Conservation (phyloP, 257 asterid genomes). For the Pogostemon cablin region DNA sequence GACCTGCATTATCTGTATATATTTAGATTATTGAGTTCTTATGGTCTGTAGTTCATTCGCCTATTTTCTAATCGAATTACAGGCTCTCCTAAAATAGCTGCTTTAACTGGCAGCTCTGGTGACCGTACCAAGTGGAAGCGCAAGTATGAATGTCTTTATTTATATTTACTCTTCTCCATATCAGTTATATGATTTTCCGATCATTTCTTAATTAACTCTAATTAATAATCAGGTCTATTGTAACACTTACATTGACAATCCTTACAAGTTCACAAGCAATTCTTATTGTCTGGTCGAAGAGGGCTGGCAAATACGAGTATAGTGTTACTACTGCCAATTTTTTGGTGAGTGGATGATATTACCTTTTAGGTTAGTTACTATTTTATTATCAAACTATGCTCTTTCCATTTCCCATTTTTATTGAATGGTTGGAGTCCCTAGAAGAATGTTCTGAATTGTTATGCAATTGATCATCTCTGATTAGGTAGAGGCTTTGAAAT, state of each 20-base stretch:
- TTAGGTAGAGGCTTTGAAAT: slow-evolving; percentile 96
- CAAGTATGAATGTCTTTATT: slow-evolving; percentile 55
- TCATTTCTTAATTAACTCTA: slow-evolving; percentile 17
- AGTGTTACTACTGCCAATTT: slow-evolving; percentile 98
- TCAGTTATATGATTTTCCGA: slow-evolving; percentile 17
- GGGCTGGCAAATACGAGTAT: slow-evolving; percentile 98
- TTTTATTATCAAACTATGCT: slow-evolving; percentile 21
- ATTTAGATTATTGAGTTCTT: slow-evolving; percentile 3
- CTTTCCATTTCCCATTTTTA: slow-evolving; percentile 1
- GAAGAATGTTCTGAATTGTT: slow-evolving; percentile 34
- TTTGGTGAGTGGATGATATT: slow-evolving; percentile 67
- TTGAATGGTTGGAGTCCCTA: slow-evolving; percentile 10
- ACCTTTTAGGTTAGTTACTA: slow-evolving; percentile 9
- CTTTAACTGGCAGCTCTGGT: slow-evolving; percentile 50
- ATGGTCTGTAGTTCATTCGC: slow-evolving; percentile 23
- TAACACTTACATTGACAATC: slow-evolving; percentile 80
- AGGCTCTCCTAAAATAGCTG: slow-evolving; percentile 50
- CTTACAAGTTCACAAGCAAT: slow-evolving; percentile 99
- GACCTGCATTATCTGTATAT: background rate
- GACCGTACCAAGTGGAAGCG: slow-evolving; percentile 81
- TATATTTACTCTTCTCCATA: slow-evolving; percentile 9
- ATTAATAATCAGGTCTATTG: slow-evolving; percentile 63
- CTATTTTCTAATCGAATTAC: slow-evolving; percentile 28
- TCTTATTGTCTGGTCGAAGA: slow-evolving; percentile 99
- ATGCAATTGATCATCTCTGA: slow-evolving; percentile 30